These are phyloP conservation scores for Fusarium heterosporum DNA, from an alignment of 2,329 filamentous ascomycete genomes.

Conservation along the genomic window DNA sequence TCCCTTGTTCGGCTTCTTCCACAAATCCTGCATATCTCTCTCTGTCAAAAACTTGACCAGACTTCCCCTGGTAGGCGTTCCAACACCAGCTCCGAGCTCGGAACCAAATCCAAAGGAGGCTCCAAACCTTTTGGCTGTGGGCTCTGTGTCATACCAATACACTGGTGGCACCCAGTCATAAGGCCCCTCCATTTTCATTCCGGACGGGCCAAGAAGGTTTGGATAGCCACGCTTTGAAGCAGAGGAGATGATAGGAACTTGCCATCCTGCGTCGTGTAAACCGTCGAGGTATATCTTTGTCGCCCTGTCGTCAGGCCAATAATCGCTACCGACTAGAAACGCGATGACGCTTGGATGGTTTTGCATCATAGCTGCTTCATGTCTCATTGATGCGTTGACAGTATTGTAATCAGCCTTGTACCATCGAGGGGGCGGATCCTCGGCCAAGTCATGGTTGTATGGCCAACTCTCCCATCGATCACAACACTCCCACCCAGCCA, in stretches of 20 bases:
- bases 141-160: neutral
- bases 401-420: neutral
- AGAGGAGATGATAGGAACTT: constrained; percentile 1
- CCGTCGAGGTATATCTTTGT: neutral
- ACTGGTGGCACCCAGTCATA: constrained; percentile 3
- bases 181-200: constrained; percentile 7
- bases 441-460: neutral
- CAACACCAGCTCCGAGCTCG: constrained; percentile 1
- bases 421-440: neutral
- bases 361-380: constrained; percentile 3
- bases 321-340: neutral
- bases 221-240: constrained; percentile 1
- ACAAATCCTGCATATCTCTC: neutral
- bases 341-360: neutral
- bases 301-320: constrained; percentile 1
- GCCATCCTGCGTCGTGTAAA: neutral
- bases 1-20: neutral
- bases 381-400: neutral
- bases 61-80: constrained; percentile 2
- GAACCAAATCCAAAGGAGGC: constrained; percentile 7
- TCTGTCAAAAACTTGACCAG: neutral
- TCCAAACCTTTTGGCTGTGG: neutral
- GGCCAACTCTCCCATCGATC: constrained; percentile 11
- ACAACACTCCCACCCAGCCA: constrained; percentile 4
- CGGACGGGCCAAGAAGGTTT: neutral